Evolutionary conservation across 495 filamentous ascomycete species (phyloP), one percentile per base, ranked within the genome.

Genomic region (Penicillium daleae): DNA sequence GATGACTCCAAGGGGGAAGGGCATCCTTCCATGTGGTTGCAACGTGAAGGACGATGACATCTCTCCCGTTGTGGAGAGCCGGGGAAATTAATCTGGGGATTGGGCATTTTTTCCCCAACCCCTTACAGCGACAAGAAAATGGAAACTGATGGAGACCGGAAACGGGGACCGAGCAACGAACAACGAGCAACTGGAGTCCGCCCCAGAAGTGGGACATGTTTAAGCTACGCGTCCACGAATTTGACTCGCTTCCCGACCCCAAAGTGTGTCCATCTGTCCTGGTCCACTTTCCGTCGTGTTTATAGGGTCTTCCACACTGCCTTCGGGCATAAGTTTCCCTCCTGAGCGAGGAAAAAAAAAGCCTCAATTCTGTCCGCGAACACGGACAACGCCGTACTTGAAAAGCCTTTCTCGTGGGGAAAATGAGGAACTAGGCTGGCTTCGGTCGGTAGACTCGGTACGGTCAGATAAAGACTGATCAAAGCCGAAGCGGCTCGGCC

Each of bases 291-390:
- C 15, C 15, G 15, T 2, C 37, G 37, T 40, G 15, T 40, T 15
- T 15, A 40, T 17, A 15, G 37, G 5, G 17, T 39, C 27, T 15
- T n/a, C 37, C 50, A 22, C 29, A 22, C 24, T 24, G 22, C 17
- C 26, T 40, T 58, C 61, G 61, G 61, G 27, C 46, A 17, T 19
- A 10, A 48, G 31, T 63, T 63, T 58, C 60, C 54, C 6, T 62
- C 35, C 60, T 32, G 42, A 50, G 48, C 35, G n/a, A n/a, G n/a
- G n/a, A n/a, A n/a, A n/a, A 8, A 3, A 27, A 51, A 9, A 21
- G 26, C n/a, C 12, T 29, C 8, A 15, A 32, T 26, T 42, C 17
- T 33, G 49, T 21, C 27, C 39, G 54, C 15, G 37, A 8, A 15
- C 17, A 17, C 37, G 37, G 13, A 5, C 26, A 5, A 44, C 39